A percentile compares a stretch with the other conserved stretches of the same genome.
Conservation (phyloP, 805 yeast species). For the Candida bentonensis region DNA sequence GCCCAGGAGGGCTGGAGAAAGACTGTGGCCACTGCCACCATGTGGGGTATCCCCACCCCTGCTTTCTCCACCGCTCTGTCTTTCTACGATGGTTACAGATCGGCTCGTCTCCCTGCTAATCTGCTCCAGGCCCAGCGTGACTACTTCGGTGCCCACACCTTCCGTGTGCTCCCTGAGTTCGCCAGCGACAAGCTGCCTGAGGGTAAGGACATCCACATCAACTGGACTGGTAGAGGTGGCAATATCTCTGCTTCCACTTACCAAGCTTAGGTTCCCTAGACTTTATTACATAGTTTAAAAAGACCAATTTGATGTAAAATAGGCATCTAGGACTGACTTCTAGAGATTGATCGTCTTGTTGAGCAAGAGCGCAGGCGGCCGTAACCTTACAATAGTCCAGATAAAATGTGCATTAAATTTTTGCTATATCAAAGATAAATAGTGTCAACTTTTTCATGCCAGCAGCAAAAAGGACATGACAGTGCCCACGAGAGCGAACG, state of each 20-base stretch:
- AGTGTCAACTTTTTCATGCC: neutral
- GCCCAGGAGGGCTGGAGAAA: slow-evolving; percentile 96
- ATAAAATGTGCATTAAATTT: too few relatives aligned
- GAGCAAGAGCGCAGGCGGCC: too few relatives aligned
- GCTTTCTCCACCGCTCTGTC: slow-evolving; percentile 94
- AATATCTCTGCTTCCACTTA: slow-evolving; percentile 90
- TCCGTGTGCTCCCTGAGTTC: slow-evolving; percentile 80
- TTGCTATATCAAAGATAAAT: too few relatives aligned
- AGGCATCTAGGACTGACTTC: too few relatives aligned
- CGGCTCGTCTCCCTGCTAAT: slow-evolving; percentile 91
- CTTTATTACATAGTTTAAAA: too few relatives aligned
- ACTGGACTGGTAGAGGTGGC: slow-evolving; percentile 99
- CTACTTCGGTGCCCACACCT: slow-evolving; percentile 99
- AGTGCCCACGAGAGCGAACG: neutral
- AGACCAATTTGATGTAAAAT: too few relatives aligned
- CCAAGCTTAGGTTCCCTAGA: slow-evolving; percentile 51
- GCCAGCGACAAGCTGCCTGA: slow-evolving; percentile 67
- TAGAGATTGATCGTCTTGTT: too few relatives aligned
- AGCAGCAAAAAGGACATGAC: neutral
- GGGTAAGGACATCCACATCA: slow-evolving; percentile 77
- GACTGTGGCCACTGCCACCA: slow-evolving; percentile 62
- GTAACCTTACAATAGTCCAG: too few relatives aligned
- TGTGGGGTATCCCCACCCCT: slow-evolving; percentile 91
- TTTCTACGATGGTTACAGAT: slow-evolving; percentile 98
- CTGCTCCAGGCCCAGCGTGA: slow-evolving; percentile 99